Base-by-base conservation (phyloP, 495 filamentous ascomycete species). In the Daldinia childiae region DNA sequence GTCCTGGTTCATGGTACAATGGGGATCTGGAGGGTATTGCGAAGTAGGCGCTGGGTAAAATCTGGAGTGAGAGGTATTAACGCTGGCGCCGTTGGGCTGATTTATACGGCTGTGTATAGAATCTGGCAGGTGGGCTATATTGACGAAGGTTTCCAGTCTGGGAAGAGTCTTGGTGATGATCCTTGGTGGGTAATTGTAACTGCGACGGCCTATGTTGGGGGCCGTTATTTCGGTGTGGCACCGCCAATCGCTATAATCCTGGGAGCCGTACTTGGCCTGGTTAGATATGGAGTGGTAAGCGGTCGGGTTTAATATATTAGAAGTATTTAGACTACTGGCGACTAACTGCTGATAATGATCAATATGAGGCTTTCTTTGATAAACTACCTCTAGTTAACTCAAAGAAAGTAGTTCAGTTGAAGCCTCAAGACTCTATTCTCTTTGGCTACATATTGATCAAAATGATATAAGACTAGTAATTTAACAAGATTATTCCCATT, bases 41-140 rank as follows among this genome's bases (percentile, higher is more conserved):
- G 91, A 5, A 82, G 75, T 14, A 79, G 79, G 57, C 80, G 82
- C 8, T 86, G 80, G 75, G 86, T 94, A 11, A 82, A 84, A 56
- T 81, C 85, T 12, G 75, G 86, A 12, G 71, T 95, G 60, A 76
- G 91, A 12, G 92, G 93, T 0, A 77, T 94, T 8, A 94, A 94
- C 77, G 92, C 93, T 0, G 84, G 87, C 0, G 93, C 92, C 0
- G 90, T 94, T 0, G 92, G 93, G 0, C 68, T 95, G 67, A 90
- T 95, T 5, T 96, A 91, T 70, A 93, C 92, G 15, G 92, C 93
- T 17, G 92, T 96, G n/a, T 95, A 96, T 69, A 82, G 91, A 32
- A 84, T 96, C 24, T 94, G 91, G 88, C 82, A 90, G 79, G 91
- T 93, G 68, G 93, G 93, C 0, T 92, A 88, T 75, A 75, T 95